Percentiles rank a stretch among this genome's conserved stretches.
Evolutionary conservation across 2,329 filamentous ascomycete species (phyloP).

Genomic region (Epichloe sp.): DNA sequence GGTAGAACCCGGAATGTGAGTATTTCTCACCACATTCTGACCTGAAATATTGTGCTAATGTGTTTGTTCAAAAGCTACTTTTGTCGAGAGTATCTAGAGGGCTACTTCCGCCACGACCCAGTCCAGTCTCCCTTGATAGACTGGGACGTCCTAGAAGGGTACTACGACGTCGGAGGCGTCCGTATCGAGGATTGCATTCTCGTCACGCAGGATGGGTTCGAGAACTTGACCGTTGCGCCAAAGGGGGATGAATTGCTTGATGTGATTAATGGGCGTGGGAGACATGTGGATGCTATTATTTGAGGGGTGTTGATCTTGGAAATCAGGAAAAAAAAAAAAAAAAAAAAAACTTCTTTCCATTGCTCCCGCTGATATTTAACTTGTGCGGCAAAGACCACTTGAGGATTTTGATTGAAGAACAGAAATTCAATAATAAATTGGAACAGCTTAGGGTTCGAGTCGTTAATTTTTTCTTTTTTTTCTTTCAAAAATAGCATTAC

Average conservation of each 20-base stretch:
- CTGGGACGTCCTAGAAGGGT: slow-evolving; percentile 48
- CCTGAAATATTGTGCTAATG: background rate
- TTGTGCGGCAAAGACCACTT: no score
- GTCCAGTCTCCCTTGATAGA: slow-evolving; percentile 53
- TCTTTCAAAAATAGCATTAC: background rate
- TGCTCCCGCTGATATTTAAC: no score
- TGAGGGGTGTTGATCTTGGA: no score
- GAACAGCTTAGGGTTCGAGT: no score
- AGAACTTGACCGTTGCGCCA: slow-evolving; percentile 71
- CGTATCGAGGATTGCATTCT: slow-evolving; percentile 86
- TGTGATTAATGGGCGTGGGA: slow-evolving; percentile 35
- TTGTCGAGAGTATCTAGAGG: slow-evolving; percentile 58
- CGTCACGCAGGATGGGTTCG: slow-evolving; percentile 62
- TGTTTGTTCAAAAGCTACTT: slow-evolving; percentile 48
- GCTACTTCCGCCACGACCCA: slow-evolving; percentile 47
- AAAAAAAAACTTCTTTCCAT: no score
- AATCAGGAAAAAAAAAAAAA: no score
- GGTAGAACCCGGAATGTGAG: slow-evolving; percentile 60
- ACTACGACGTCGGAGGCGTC: slow-evolving; percentile 74
- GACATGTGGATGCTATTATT: background rate
- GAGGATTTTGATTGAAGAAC: no score
- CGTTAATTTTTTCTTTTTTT: no score
- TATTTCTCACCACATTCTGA: slow-evolving; percentile 2
- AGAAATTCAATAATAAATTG: no score
- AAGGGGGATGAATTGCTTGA: slow-evolving; percentile 61